These are phyloP conservation scores for Malassezia cuniculi DNA, from an alignment of 1,284 basidiomycete genomes.

Conservation along the genomic window DNA sequence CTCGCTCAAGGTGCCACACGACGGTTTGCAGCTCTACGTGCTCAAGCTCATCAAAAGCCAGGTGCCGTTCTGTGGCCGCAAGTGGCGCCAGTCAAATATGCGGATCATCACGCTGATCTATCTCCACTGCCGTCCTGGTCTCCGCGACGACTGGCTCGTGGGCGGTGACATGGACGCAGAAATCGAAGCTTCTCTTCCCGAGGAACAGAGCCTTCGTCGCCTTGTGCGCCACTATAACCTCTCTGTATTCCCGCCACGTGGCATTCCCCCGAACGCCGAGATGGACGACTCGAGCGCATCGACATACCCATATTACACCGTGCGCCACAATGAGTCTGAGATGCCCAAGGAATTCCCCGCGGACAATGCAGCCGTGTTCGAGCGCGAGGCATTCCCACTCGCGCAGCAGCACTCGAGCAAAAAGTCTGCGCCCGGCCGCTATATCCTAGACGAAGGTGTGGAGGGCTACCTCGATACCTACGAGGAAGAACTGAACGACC, in stretches of 20 bases:
- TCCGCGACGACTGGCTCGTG: slow-evolving; percentile 94
- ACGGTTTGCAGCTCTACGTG: slow-evolving; percentile 85
- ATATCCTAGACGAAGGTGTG: slow-evolving; percentile 49
- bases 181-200: slow-evolving; percentile 60
- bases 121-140: slow-evolving; percentile 84
- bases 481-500: slow-evolving; percentile 50
- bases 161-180: slow-evolving; percentile 84
- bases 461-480: slow-evolving; percentile 51
- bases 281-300: too few species aligned
- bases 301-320: too few species aligned
- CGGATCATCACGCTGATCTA: slow-evolving; percentile 98
- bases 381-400: slow-evolving; percentile 50
- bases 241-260: slow-evolving; percentile 18
- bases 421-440: slow-evolving; percentile 41
- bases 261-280: slow-evolving; percentile 4
- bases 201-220: slow-evolving; percentile 87
- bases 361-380: slow-evolving; percentile 30
- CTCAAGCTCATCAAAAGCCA: slow-evolving; percentile 97
- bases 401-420: slow-evolving; percentile 29
- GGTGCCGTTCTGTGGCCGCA: slow-evolving; percentile 92
- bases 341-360: too few species aligned
- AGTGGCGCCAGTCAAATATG: slow-evolving; percentile 99
- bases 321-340: too few species aligned
- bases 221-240: slow-evolving; percentile 74
- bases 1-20: slow-evolving; percentile 81